Base-by-base conservation (phyloP, 192 early-diverging fungal genomes). In the Linnemannia elongata region DNA sequence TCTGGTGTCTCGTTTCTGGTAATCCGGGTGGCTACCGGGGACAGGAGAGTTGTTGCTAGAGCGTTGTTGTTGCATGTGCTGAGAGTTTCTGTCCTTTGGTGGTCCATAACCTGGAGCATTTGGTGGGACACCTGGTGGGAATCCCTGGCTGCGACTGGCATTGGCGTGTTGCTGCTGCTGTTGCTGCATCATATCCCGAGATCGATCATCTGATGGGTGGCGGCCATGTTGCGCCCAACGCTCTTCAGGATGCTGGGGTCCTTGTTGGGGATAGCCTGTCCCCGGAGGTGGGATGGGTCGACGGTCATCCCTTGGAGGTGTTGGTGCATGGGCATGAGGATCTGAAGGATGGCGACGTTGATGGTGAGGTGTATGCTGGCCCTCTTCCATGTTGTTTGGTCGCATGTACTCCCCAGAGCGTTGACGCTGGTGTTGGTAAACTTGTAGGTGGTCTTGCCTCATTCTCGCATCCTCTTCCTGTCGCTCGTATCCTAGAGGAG, bases 251-350 rank as follows among this genome's bases (percentile, higher is more conserved):
- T 71, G 68, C 22, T 84, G 82, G 9, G 75, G 13, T 33, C 60
- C 60, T 33, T 66, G 60, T 66, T 36, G 52, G 24, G 24, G 33
- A 22, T 24, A 72, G 39, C 70, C 22, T 72, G 39, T 7, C 3
- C 35, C 70, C 3, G 36, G 36, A 39, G 70, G 39, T 38, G 70
- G 41, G 38, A 69, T 49, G 36, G 75, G 74, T 45, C 85, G 57
- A 4, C 85, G 79, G 27, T 87, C 85, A 47, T 87, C 85, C 41
- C 79, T 76, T 52, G 85, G 79, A n/a, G 85, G 85, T 24, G 85
- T 81, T n/a, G 85, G 44, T 4, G 76, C 49, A 39, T 77, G 83
- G 3, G 52, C 69, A 75, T 86, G 83, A 36, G 78, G 63, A 24
- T 87, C 75, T 3, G 85, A 78, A 15, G 75, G 79, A 22, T 80